A percentile compares a stretch with the other conserved stretches of the same genome.
Conservation (phyloP, 2,329 filamentous ascomycete genomes). For the Triangularia verruculosa region DNA sequence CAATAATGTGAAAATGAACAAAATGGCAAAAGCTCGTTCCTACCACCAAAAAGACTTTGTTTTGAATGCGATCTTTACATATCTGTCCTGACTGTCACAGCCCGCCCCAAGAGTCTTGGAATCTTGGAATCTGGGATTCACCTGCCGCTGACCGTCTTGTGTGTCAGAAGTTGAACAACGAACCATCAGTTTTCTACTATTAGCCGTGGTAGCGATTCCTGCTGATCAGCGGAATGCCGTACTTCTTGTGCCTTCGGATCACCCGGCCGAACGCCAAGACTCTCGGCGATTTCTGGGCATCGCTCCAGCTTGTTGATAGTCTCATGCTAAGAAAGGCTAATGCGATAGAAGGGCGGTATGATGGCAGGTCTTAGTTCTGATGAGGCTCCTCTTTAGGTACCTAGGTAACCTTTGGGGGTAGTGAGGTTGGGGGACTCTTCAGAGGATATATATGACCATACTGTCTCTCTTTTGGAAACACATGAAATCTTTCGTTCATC, state of each 20-base stretch:
- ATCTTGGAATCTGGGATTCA: background rate
- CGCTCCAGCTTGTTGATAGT: background rate
- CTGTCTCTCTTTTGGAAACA: background rate
- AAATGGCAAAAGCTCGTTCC: background rate
- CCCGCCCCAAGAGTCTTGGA: background rate
- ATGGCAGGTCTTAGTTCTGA: background rate
- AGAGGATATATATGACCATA: background rate
- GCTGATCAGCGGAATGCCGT: background rate
- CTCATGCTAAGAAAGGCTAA: background rate
- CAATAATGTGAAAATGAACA: background rate
- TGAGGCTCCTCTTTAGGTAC: background rate
- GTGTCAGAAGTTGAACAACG: background rate
- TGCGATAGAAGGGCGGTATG: background rate
- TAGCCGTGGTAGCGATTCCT: constrained; percentile 1
- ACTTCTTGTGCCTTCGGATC: background rate
- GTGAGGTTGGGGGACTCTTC: too few species aligned
- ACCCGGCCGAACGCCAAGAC: background rate
- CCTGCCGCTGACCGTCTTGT: background rate
- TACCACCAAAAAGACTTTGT: background rate
- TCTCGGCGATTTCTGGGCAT: constrained; percentile 1
- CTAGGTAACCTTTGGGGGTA: background rate
- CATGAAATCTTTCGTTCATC: background rate
- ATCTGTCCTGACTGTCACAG: background rate
- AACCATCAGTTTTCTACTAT: background rate
- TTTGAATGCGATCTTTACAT: background rate